These are phyloP conservation scores for Circinella umbellata DNA, from an alignment of 371 early-diverging fungal species.

Conservation along the genomic window DNA sequence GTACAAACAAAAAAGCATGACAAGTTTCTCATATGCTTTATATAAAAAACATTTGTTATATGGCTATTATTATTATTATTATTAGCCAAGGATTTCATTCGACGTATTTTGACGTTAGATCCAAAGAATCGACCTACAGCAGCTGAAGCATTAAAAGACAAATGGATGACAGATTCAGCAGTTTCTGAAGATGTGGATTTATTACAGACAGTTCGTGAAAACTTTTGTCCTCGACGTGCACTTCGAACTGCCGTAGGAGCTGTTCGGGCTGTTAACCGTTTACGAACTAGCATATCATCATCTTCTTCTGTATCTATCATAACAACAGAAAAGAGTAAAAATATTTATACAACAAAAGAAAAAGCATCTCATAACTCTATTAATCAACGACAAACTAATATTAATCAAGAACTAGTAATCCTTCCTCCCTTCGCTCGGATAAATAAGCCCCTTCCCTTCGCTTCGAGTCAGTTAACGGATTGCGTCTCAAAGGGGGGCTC, in stretches of 20 bases:
- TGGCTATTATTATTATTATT: background rate
- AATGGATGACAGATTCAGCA: constrained; percentile 76
- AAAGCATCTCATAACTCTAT: background rate
- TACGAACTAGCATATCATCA: constrained; percentile 22
- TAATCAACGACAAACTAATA: too few species aligned
- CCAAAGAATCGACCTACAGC: constrained; percentile 80
- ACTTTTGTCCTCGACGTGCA: constrained; percentile 62
- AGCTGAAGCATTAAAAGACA: constrained; percentile 80
- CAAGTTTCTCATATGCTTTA: too few species aligned
- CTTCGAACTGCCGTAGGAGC: constrained; percentile 47
- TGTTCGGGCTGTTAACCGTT: constrained; percentile 42
- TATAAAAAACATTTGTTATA: too few species aligned
- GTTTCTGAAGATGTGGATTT: constrained; percentile 66
- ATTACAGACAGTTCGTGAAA: constrained; percentile 69
- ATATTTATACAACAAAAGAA: background rate
- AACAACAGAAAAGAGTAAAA: constrained; percentile 1
- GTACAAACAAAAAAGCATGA: too few species aligned
- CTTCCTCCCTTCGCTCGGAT: too few species aligned
- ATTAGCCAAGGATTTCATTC: constrained; percentile 91
- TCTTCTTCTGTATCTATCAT: background rate
- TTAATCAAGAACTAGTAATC: too few species aligned
- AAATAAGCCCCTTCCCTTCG: too few species aligned
- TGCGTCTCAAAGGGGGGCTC: too few species aligned
- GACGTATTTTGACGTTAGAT: constrained; percentile 74
- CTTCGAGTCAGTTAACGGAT: too few species aligned